A percentile compares a stretch with the other conserved stretches of the same genome.
Conservation (phyloP, 2,329 filamentous ascomycete genomes). For the Mollisiaceae sp. region DNA sequence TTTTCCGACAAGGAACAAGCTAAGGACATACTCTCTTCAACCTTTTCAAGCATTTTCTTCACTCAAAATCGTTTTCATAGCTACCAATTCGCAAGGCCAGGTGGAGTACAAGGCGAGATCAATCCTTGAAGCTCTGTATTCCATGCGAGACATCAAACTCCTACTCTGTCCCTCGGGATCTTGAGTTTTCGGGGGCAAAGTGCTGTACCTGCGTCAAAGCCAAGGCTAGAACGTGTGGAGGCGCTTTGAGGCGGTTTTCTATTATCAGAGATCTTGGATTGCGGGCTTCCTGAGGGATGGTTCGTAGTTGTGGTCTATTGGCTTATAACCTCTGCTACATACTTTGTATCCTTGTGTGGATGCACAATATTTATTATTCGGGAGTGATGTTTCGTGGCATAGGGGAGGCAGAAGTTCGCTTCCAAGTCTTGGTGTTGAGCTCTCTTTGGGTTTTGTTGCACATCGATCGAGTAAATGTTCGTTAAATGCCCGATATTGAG, state of each 20-base stretch:
- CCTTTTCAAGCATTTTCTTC: background rate
- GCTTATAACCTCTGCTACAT: slow-evolving; percentile 33
- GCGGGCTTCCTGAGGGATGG: background rate
- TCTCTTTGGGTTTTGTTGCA: background rate
- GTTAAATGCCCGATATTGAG: too few relatives aligned
- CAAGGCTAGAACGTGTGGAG: slow-evolving; percentile 32
- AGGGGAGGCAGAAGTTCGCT: background rate
- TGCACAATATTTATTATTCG: too few relatives aligned
- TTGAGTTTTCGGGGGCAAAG: slow-evolving; percentile 22
- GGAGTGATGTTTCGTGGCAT: background rate
- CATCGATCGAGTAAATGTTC: too few relatives aligned
- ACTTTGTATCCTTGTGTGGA: slow-evolving; percentile 1
- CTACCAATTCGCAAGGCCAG: slow-evolving; percentile 66
- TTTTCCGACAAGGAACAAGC: background rate
- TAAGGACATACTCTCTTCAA: background rate
- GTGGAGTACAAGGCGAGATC: slow-evolving; percentile 78
- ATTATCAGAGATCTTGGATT: slow-evolving; percentile 22
- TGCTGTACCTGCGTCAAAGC: slow-evolving; percentile 34
- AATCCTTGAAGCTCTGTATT: slow-evolving; percentile 79
- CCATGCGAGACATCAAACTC: slow-evolving; percentile 67
- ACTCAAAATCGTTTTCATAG: background rate
- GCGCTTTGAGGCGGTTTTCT: slow-evolving; percentile 27
- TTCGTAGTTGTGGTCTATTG: slow-evolving; percentile 17
- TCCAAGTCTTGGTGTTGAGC: background rate
- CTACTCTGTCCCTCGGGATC: slow-evolving; percentile 9